A percentile compares a stretch with the other conserved stretches of the same genome.
These are phyloP conservation scores for Euphorbia tirucalli DNA, from an alignment of 345 rosid species.

Conservation along the genomic window DNA sequence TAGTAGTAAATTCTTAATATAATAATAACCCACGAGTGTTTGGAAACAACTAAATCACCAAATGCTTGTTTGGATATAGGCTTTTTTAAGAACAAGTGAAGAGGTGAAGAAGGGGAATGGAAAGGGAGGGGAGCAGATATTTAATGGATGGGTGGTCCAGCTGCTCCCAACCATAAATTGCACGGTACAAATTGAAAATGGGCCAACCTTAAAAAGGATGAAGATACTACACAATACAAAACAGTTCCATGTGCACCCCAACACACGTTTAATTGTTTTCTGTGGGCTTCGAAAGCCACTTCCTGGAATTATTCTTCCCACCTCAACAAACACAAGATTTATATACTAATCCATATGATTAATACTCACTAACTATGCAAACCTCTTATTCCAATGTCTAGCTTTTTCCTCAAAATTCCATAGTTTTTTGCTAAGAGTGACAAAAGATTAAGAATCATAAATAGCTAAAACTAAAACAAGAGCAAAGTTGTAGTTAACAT, in stretches of 20 bases:
- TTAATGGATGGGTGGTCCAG: constrained; percentile 25
- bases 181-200: background rate
- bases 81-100: background rate
- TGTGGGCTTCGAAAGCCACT: background rate
- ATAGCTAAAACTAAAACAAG: background rate
- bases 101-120: background rate
- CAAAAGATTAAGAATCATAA: background rate
- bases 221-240: too few relatives aligned
- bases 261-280: background rate
- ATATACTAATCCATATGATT: too few relatives aligned
- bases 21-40: too few relatives aligned
- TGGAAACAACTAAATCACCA: background rate
- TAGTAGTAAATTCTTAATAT: too few relatives aligned
- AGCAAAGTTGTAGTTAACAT: too few relatives aligned
- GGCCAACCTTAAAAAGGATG: constrained; percentile 18
- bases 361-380: too few relatives aligned
- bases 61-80: background rate
- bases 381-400: background rate
- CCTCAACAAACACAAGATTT: too few relatives aligned
- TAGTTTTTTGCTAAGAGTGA: background rate
- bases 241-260: constrained; percentile 26
- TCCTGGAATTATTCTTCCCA: too few relatives aligned
- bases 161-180: constrained; percentile 27
- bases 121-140: background rate
- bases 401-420: background rate